These are phyloP conservation scores for Wickerhamiella sergipiensis DNA, from an alignment of 805 yeast species.

Conservation along the genomic window DNA sequence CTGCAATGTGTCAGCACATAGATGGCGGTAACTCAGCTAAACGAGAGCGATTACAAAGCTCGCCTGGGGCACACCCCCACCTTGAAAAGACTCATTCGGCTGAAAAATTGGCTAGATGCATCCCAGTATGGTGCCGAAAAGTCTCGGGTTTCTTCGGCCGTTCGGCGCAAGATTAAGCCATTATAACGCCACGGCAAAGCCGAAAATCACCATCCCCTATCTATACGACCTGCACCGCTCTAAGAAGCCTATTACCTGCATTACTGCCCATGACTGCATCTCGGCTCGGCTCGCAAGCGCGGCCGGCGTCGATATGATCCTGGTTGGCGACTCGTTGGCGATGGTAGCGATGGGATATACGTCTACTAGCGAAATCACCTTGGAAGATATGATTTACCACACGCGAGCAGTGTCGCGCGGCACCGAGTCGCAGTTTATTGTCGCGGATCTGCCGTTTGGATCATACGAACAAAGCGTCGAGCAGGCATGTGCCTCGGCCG, in stretches of 20 bases:
- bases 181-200: slow-evolving; percentile 4
- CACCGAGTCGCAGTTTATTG: slow-evolving; percentile 44
- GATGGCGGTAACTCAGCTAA: not conserved
- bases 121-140: not conserved
- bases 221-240: slow-evolving; percentile 25
- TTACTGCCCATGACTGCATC: slow-evolving; percentile 85
- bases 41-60: not conserved
- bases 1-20: not conserved
- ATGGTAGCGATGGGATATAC: slow-evolving; percentile 79
- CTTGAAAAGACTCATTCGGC: not conserved
- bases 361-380: slow-evolving; percentile 50
- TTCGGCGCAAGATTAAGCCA: slow-evolving; percentile 11
- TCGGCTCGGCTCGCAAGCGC: slow-evolving; percentile 57
- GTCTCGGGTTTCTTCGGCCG: not conserved
- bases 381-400: slow-evolving; percentile 67
- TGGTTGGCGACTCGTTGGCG: slow-evolving; percentile 87
- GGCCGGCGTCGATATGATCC: slow-evolving; percentile 51
- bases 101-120: not conserved
- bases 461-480: slow-evolving; percentile 51
- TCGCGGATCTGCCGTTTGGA: slow-evolving; percentile 87
- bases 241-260: slow-evolving; percentile 33
- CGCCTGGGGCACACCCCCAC: not conserved
- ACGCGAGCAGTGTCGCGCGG: slow-evolving; percentile 69
- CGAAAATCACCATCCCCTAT: slow-evolving; percentile 30
- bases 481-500: slow-evolving; percentile 49